Percentiles rank a stretch among this genome's conserved stretches.
Conservation (phyloP, 768 basidiomycete genomes). For the Cystoderma amianthinum region DNA sequence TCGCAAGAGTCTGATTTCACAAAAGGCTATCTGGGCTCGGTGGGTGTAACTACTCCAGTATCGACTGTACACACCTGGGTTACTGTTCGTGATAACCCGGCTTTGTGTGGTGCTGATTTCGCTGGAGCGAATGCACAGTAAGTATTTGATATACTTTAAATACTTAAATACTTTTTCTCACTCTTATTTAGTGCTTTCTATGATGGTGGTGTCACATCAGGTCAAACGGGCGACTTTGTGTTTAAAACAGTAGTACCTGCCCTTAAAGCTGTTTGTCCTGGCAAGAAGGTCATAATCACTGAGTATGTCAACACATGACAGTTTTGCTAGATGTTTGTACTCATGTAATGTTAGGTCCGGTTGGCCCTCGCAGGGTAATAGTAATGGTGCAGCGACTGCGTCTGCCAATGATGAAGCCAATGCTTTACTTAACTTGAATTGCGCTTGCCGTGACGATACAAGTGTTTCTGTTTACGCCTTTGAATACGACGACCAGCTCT, state of each 20-base stretch:
- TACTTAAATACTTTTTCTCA: neutral
- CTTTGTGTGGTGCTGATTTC: conserved; percentile 27
- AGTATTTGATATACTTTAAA: neutral
- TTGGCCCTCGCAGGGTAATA: conserved; percentile 31
- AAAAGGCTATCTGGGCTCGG: conserved; percentile 22
- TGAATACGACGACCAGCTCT: conserved; percentile 29
- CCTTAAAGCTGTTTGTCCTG: conserved; percentile 25
- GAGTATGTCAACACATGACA: conserved; percentile 21
- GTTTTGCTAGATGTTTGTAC: no score
- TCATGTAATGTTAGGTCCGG: conserved; percentile 18
- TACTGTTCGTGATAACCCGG: conserved; percentile 20
- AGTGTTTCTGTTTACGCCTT: conserved; percentile 26
- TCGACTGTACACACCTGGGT: conserved; percentile 33
- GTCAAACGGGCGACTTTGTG: conserved; percentile 28
- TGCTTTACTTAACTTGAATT: conserved; percentile 27
- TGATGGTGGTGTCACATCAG: conserved; percentile 21
- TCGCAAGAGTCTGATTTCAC: neutral
- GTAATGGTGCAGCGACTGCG: conserved; percentile 19
- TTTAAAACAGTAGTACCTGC: conserved; percentile 30
- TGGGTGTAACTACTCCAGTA: conserved; percentile 25
- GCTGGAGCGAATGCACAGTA: conserved; percentile 34
- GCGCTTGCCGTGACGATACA: conserved; percentile 21
- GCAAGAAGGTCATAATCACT: conserved; percentile 26
- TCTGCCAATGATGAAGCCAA: conserved; percentile 21
- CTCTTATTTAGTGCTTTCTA: conserved; percentile 23